phyloP scores from a whole-genome alignment of 345 rosid species.

The Salix viminalis region DNA sequence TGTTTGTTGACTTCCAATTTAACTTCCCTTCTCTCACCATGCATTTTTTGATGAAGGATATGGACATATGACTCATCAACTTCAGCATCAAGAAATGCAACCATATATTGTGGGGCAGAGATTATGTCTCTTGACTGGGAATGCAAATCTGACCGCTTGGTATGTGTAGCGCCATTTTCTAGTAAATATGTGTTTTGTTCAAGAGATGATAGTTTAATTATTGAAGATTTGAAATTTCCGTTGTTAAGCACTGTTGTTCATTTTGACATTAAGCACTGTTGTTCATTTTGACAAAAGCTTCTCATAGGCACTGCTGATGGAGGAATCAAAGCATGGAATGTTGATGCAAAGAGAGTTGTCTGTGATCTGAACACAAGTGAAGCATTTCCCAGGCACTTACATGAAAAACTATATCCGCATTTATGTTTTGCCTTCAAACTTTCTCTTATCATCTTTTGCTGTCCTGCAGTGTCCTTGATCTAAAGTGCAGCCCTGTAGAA shows the following conservation, averaged over 20 bases:
- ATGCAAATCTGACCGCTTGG: conserved; percentile 74
- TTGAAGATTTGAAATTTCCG: conserved; percentile 7
- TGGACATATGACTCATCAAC: conserved; percentile 68
- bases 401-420: not conserved
- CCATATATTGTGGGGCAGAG: conserved; percentile 70
- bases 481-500: conserved; percentile 76
- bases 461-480: conserved; percentile 55
- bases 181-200: not conserved
- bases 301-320: conserved; percentile 78
- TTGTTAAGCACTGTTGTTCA: conserved; percentile 19
- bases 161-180: conserved; percentile 23
- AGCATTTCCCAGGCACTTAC: conserved; percentile 53
- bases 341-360: conserved; percentile 74
- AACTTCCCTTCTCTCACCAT: not conserved
- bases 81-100: conserved; percentile 71
- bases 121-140: conserved; percentile 78
- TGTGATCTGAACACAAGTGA: conserved; percentile 61
- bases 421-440: conserved; percentile 6
- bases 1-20: conserved; percentile 3
- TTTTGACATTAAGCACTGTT: conserved; percentile 22
- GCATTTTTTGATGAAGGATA: conserved; percentile 40
- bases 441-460: conserved; percentile 7
- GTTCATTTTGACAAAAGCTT: conserved; percentile 46
- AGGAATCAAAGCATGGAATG: conserved; percentile 76
- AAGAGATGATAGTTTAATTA: not conserved